Evolutionary conservation across 768 basidiomycete genomes (phyloP).

Genomic region (Guyanaporus albipodus): DNA sequence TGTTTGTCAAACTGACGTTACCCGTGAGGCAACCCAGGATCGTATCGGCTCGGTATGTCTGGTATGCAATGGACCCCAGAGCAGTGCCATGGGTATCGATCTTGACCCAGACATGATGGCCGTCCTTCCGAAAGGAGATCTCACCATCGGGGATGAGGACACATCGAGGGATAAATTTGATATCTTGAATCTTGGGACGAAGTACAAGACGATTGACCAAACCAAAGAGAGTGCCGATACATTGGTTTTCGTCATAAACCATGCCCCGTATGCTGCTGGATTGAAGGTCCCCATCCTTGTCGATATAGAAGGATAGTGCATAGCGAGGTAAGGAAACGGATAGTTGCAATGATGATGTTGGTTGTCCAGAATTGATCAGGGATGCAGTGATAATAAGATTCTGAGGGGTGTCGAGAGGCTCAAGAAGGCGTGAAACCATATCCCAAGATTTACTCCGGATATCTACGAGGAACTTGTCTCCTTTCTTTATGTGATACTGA

Average conservation of each 20-base stretch:
- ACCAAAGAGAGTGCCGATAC: constrained; percentile 43
- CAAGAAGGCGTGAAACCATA: constrained; percentile 25
- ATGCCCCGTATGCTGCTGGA: constrained; percentile 40
- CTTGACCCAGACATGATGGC: constrained; percentile 17
- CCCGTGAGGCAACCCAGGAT: constrained; percentile 29
- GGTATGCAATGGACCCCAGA: constrained; percentile 14
- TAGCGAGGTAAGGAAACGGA: constrained; percentile 38
- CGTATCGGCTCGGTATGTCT: constrained; percentile 30
- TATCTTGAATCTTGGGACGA: constrained; percentile 20
- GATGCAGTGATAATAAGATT: constrained; percentile 21
- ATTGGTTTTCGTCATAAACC: constrained; percentile 41
- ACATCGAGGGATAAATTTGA: constrained; percentile 11
- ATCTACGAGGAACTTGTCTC: constrained; percentile 20
- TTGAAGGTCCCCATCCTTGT: constrained; percentile 32
- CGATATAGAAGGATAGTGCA: constrained; percentile 38
- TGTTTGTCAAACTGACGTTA: constrained; percentile 24
- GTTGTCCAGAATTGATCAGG: not conserved
- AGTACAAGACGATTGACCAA: constrained; percentile 39
- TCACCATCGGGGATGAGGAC: constrained; percentile 41
- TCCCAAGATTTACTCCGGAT: constrained; percentile 24
- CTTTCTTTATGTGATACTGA: constrained; percentile 8
- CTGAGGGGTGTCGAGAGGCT: constrained; percentile 21
- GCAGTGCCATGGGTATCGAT: not conserved
- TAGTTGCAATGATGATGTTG: constrained; percentile 10
- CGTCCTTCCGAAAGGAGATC: constrained; percentile 9